phyloP scores from a whole-genome alignment of 2,329 filamentous ascomycete species.

The Aspergillus clavatus region DNA sequence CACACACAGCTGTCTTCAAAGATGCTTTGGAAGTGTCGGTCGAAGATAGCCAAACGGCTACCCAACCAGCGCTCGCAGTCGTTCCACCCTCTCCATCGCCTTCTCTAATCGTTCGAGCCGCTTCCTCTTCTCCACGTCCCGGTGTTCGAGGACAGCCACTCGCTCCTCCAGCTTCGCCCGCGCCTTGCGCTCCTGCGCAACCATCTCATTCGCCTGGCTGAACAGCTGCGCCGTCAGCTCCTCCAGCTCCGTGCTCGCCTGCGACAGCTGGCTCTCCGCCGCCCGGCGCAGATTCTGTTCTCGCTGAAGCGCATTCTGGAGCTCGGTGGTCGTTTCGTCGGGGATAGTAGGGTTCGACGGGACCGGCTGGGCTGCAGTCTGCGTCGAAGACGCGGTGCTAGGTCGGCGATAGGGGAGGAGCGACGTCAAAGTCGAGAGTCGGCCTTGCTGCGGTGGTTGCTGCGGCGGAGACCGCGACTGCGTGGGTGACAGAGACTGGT shows the following conservation, averaged over 20 bases:
- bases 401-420: slow-evolving; percentile 37
- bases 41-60: too few relatives aligned
- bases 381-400: slow-evolving; percentile 28
- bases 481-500: slow-evolving; percentile 38
- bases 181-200: slow-evolving; percentile 57
- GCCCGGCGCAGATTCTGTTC: slow-evolving; percentile 53
- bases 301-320: slow-evolving; percentile 51
- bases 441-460: slow-evolving; percentile 29
- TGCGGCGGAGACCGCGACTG: slow-evolving; percentile 23
- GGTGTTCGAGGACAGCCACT: slow-evolving; percentile 42
- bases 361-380: slow-evolving; percentile 5
- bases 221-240: slow-evolving; percentile 58
- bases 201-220: slow-evolving; percentile 63
- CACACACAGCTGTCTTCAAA: too few relatives aligned
- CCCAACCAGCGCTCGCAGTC: slow-evolving; percentile 52
- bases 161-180: slow-evolving; percentile 49
- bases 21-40: too few relatives aligned
- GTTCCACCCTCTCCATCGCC: slow-evolving; percentile 53
- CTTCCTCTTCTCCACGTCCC: slow-evolving; percentile 48
- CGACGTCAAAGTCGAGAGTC: slow-evolving; percentile 36
- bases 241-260: slow-evolving; percentile 55
- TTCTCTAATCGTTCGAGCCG: slow-evolving; percentile 53
- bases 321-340: slow-evolving; percentile 33
- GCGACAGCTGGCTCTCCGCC: slow-evolving; percentile 53
- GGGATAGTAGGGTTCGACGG: slow-evolving; percentile 20